Percentiles rank a stretch among this genome's conserved stretches.
These are phyloP conservation scores for Trichosporon sp. DNA, from an alignment of 1,284 basidiomycete genomes.

Conservation along the genomic window DNA sequence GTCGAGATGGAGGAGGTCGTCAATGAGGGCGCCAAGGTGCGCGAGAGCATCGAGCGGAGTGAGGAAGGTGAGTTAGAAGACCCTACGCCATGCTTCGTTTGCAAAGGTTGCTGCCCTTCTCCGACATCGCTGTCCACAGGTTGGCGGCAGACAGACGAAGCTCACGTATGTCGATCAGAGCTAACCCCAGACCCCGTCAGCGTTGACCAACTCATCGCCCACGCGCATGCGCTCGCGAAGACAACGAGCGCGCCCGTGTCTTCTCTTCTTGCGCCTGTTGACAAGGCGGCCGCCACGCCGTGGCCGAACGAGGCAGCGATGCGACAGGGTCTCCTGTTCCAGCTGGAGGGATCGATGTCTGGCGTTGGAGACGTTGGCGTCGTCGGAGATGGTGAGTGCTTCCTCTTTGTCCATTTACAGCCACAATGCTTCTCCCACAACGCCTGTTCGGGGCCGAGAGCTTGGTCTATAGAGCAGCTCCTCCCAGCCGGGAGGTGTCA, in stretches of 20 bases:
- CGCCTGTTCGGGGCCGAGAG: no score
- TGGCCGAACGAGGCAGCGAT: conserved; percentile 44
- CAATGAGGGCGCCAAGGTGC: conserved; percentile 21
- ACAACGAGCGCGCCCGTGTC: conserved; percentile 41
- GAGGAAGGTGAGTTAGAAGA: conserved; percentile 29
- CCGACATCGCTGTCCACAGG: no score
- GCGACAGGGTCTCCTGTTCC: conserved; percentile 43
- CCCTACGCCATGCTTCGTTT: neutral
- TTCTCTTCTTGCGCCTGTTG: conserved; percentile 23
- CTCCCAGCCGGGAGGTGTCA: no score
- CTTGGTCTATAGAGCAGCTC: no score
- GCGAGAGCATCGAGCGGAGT: conserved; percentile 29
- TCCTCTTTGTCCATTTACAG: no score
- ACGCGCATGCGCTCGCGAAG: conserved; percentile 34
- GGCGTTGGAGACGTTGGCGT: conserved; percentile 36
- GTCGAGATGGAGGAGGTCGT: conserved; percentile 36
- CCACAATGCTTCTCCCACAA: no score
- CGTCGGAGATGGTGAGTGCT: conserved; percentile 32
- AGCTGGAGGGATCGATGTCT: conserved; percentile 42
- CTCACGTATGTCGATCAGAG: neutral
- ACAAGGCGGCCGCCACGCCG: conserved; percentile 32
- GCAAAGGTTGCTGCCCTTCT: neutral
- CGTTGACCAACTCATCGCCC: conserved; percentile 30
- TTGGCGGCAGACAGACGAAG: no score
- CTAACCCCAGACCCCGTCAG: conserved; percentile 29